Evolutionary conservation across 2,329 filamentous ascomycete species (phyloP).

Genomic region (Monosporascus sp.): DNA sequence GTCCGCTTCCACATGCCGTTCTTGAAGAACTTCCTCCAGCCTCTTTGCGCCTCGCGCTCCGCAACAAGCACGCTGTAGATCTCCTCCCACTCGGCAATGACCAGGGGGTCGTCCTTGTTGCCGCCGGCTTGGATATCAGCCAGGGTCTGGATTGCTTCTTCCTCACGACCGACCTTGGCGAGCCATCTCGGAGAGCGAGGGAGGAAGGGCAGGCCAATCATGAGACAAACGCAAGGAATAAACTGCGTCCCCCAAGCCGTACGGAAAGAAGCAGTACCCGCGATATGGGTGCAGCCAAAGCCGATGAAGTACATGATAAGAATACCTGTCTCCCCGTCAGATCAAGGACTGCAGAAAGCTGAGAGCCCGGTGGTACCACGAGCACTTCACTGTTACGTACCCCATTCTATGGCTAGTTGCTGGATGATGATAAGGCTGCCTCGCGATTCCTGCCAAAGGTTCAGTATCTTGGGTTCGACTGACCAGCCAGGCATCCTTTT

Average conservation of each 20-base stretch:
- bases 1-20: slow-evolving; percentile 55
- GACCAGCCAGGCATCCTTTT: too few relatives aligned
- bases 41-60: slow-evolving; percentile 28
- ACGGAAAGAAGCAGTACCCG: slow-evolving; percentile 52
- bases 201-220: slow-evolving; percentile 53
- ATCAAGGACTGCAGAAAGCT: too few relatives aligned
- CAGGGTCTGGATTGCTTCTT: slow-evolving; percentile 46
- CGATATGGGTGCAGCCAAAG: slow-evolving; percentile 58
- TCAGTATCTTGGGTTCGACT: background rate
- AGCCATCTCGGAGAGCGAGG: slow-evolving; percentile 61
- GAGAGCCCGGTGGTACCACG: too few relatives aligned
- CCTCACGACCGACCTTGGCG: slow-evolving; percentile 55
- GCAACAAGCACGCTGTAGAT: slow-evolving; percentile 36
- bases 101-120: slow-evolving; percentile 45
- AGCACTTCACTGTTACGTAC: slow-evolving; percentile 15
- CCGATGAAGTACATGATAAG: slow-evolving; percentile 66
- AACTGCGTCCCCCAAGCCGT: slow-evolving; percentile 62
- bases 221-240: slow-evolving; percentile 52
- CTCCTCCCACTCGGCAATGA: slow-evolving; percentile 53
- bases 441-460: slow-evolving; percentile 35
- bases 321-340: slow-evolving; percentile 29
- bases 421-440: slow-evolving; percentile 66
- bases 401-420: slow-evolving; percentile 71
- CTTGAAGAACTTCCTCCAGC: slow-evolving; percentile 32
- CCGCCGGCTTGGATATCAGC: slow-evolving; percentile 53